Evolutionary conservation across 202 grass and related monocot species (phyloP).

Genomic region (Tripidium arundinaceum): DNA sequence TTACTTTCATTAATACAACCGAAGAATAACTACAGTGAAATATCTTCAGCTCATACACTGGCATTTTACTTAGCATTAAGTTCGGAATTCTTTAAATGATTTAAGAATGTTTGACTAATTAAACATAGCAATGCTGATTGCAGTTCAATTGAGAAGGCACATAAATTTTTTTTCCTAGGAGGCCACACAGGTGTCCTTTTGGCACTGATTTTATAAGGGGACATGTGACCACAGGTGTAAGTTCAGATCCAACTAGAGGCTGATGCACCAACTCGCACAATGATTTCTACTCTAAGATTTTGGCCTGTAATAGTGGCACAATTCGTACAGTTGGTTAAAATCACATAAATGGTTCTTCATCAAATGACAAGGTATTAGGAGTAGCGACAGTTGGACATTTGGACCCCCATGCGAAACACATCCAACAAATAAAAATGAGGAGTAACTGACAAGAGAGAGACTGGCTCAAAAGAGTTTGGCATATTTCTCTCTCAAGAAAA

Average conservation of each 20-base stretch:
- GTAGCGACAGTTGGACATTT: not conserved
- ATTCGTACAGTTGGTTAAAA: not conserved
- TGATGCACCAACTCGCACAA: not conserved
- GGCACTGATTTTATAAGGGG: not conserved
- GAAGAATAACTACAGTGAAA: not conserved
- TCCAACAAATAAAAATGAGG: not conserved
- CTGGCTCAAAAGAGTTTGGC: slow-evolving; percentile 2
- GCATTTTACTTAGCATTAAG: not conserved
- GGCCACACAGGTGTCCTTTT: not conserved
- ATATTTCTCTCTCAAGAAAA: slow-evolving; percentile 20
- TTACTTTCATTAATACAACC: not conserved
- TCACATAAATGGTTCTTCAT: not conserved
- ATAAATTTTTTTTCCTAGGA: not conserved
- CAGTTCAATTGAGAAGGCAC: too few relatives aligned
- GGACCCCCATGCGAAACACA: not conserved
- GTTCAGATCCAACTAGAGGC: not conserved
- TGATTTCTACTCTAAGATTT: not conserved
- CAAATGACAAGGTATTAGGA: not conserved
- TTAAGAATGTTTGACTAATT: not conserved
- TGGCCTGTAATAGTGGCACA: not conserved
- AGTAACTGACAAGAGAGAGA: slow-evolving; percentile 22
- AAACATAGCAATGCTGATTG: not conserved
- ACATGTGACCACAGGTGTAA: not conserved
- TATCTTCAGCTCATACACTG: not conserved
- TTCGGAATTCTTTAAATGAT: not conserved